A percentile compares a stretch with the other conserved stretches of the same genome.
Evolutionary conservation across 2,329 filamentous ascomycete species (phyloP).

Genomic region (Pestalotiopsis sp.): DNA sequence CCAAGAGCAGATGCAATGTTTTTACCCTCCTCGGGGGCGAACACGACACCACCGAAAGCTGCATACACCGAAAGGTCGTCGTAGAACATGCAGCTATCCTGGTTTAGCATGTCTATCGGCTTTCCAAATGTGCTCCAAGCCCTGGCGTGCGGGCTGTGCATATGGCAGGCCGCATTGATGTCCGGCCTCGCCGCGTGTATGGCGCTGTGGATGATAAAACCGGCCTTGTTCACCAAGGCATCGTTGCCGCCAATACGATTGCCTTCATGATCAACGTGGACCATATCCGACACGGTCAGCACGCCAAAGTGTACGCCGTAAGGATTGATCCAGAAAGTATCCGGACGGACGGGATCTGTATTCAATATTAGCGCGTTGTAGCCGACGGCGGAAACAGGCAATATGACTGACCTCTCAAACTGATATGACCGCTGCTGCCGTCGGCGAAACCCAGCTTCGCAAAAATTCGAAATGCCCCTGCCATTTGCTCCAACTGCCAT

Average conservation of each 20-base stretch:
- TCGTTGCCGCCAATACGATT: conserved; percentile 62
- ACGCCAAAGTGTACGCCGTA: conserved; percentile 64
- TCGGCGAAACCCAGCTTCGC: conserved; percentile 60
- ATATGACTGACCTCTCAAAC: conserved; percentile 10
- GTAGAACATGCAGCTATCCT: conserved; percentile 57
- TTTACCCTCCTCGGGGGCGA: conserved; percentile 56
- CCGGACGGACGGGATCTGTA: conserved; percentile 56
- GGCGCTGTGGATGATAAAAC: conserved; percentile 61
- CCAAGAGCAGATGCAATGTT: conserved; percentile 58
- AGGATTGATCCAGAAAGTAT: conserved; percentile 70
- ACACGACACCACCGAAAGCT: conserved; percentile 61
- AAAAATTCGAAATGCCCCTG: conserved; percentile 61
- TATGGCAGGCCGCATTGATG: conserved; percentile 59
- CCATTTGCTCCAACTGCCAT: conserved; percentile 47
- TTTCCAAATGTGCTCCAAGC: conserved; percentile 58
- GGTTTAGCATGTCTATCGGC: conserved; percentile 61
- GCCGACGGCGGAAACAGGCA: background rate
- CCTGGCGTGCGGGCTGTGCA: conserved; percentile 57
- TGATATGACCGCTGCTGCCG: conserved; percentile 64
- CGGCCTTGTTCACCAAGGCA: conserved; percentile 57
- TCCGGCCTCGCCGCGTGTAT: conserved; percentile 59
- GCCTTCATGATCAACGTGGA: conserved; percentile 62
- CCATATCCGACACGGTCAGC: conserved; percentile 64
- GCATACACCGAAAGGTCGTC: conserved; percentile 58
- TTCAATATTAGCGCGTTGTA: background rate